Evolutionary conservation across 169 alveolate species (phyloP).

Genomic region (Babesia ovata): DNA sequence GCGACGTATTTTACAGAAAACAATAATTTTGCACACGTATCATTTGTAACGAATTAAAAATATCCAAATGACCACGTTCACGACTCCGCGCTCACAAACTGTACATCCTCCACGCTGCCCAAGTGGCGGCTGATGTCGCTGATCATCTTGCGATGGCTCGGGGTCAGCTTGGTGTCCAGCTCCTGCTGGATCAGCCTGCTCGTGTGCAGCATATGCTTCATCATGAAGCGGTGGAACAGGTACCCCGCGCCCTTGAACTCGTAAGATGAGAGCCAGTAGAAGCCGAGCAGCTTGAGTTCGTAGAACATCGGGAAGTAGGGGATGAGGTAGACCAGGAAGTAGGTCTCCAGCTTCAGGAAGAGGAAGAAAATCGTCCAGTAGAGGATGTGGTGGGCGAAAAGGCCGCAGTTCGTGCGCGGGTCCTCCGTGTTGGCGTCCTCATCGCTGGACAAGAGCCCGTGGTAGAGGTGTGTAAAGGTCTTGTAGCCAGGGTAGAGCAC

Average conservation of each 20-base stretch:
- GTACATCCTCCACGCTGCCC: conserved; percentile 27
- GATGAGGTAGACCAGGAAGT: conserved; percentile 38
- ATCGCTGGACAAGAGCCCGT: conserved; percentile 9
- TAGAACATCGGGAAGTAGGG: conserved; percentile 71
- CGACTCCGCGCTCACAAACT: not conserved
- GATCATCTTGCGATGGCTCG: conserved; percentile 20
- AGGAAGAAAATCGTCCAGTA: conserved; percentile 75
- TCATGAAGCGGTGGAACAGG: conserved; percentile 56
- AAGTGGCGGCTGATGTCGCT: conserved; percentile 6
- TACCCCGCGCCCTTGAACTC: conserved; percentile 81
- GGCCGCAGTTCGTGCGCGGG: conserved; percentile 27
- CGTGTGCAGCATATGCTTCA: conserved; percentile 21
- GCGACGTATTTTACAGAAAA: too few relatives aligned
- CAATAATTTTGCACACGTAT: too few relatives aligned
- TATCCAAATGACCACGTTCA: too few relatives aligned
- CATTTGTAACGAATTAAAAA: too few relatives aligned
- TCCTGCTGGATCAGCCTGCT: conserved; percentile 1
- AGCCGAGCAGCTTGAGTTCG: conserved; percentile 70
- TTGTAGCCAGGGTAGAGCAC: conserved; percentile 60
- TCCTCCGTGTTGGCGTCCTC: conserved; percentile 10
- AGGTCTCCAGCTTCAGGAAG: conserved; percentile 60
- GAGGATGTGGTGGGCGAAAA: conserved; percentile 69
- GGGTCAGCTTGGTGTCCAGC: conserved; percentile 42
- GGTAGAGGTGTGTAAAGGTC: conserved; percentile 60
- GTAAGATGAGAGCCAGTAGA: conserved; percentile 77